Evolutionary conservation across 441 rosid species (phyloP).

Genomic region (Flueggea neowawraea): DNA sequence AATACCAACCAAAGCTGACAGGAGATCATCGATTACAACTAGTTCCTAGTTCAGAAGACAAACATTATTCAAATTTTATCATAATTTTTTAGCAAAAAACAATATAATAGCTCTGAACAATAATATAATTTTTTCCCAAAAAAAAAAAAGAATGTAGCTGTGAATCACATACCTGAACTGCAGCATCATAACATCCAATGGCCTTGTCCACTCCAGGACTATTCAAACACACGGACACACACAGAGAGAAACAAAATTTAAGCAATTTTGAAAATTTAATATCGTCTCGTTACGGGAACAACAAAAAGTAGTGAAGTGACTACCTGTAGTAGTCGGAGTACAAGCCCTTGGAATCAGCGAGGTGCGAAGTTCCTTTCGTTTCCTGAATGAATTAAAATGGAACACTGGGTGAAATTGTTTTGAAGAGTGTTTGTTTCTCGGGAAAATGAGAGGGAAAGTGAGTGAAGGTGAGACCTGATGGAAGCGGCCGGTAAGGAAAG

Average conservation of each 20-base stretch:
- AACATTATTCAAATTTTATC: background rate
- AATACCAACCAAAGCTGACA: conserved; percentile 89
- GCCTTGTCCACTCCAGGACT: conserved; percentile 52
- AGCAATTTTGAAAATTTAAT: too few species aligned
- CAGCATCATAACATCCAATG: conserved; percentile 77
- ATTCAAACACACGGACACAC: conserved; percentile 19
- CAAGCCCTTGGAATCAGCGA: conserved; percentile 44
- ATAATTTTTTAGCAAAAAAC: too few species aligned
- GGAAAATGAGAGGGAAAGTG: background rate
- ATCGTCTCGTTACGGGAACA: background rate
- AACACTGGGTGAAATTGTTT: background rate
- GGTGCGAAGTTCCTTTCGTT: conserved; percentile 51
- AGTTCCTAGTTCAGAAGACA: conserved; percentile 60
- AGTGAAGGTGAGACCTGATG: conserved; percentile 44
- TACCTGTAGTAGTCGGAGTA: conserved; percentile 39
- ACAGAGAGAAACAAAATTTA: background rate
- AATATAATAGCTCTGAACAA: too few species aligned
- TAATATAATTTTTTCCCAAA: too few species aligned
- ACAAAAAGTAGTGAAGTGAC: background rate
- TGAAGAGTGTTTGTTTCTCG: too few species aligned
- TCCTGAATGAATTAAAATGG: conserved; percentile 35
- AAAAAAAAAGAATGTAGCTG: too few species aligned
- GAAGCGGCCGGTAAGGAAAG: conserved; percentile 92
- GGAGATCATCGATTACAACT: conserved; percentile 83
- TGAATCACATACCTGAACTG: conserved; percentile 60